phyloP scores from a whole-genome alignment of 192 early-diverging fungal genomes.

The Chytriomyces sp. region DNA sequence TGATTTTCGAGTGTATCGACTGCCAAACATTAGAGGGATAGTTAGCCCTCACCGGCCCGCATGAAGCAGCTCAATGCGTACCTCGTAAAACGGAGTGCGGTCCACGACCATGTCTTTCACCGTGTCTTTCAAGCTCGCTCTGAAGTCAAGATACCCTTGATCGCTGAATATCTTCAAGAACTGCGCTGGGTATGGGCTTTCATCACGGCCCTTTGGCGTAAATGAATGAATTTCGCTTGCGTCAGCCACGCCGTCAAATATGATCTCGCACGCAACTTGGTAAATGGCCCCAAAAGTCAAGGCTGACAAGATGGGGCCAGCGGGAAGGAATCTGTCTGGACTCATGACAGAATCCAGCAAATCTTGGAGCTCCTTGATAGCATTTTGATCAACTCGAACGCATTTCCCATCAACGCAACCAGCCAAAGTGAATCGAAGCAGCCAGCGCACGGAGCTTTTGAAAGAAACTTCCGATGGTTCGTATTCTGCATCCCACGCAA shows the following conservation, averaged over 20 bases:
- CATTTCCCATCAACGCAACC: not conserved
- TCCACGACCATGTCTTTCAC: conserved; percentile 56
- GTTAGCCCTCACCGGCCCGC: not conserved
- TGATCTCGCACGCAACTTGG: conserved; percentile 15
- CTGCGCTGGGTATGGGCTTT: not conserved
- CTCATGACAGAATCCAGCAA: conserved; percentile 15
- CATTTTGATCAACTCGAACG: not conserved
- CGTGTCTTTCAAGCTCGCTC: conserved; percentile 40
- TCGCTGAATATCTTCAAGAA: conserved; percentile 45
- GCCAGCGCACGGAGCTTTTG: conserved; percentile 48
- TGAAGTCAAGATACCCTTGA: conserved; percentile 50
- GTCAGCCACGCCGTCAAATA: conserved; percentile 6
- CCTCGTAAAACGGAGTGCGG: conserved; percentile 59
- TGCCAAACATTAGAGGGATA: conserved; percentile 12
- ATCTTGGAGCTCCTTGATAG: not conserved
- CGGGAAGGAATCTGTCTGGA: not conserved
- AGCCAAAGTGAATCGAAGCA: conserved; percentile 16
- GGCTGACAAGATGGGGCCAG: conserved; percentile 14
- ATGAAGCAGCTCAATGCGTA: conserved; percentile 1
- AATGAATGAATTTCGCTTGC: conserved; percentile 14
- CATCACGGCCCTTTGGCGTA: not conserved
- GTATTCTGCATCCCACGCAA: conserved; percentile 26
- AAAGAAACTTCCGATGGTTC: conserved; percentile 46
- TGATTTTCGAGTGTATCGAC: conserved; percentile 57
- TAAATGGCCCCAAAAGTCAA: conserved; percentile 45